These are phyloP conservation scores for Cornus kousa DNA, from an alignment of 148 eudicot genomes.

Conservation along the genomic window DNA sequence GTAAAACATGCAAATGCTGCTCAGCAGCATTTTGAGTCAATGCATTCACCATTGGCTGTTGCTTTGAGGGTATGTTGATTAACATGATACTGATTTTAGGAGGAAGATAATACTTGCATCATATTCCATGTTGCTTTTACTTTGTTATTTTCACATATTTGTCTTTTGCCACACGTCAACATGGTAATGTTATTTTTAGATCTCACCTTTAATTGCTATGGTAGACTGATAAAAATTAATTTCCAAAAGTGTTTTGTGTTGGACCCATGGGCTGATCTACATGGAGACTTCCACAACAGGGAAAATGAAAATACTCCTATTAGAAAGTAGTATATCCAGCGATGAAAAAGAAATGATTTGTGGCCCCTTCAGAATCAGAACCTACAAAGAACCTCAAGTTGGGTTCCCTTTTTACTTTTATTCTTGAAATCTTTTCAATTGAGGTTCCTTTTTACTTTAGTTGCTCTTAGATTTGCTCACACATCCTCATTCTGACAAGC, in stretches of 20 bases:
- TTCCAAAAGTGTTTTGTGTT: background rate
- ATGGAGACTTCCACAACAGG: too few species aligned
- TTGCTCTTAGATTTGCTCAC: too few species aligned
- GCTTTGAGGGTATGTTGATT: background rate
- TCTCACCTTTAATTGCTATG: background rate
- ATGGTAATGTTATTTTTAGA: background rate
- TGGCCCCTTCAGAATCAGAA: too few species aligned
- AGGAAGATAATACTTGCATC: background rate
- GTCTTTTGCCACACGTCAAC: background rate
- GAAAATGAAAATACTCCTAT: too few species aligned
- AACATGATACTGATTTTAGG: background rate
- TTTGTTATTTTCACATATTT: background rate
- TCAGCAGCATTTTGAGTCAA: background rate
- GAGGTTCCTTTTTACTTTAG: too few species aligned
- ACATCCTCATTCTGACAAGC: too few species aligned
- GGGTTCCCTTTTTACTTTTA: too few species aligned
- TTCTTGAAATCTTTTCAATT: too few species aligned
- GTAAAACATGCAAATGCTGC: background rate
- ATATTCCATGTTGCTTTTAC: background rate
- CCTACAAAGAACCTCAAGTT: too few species aligned
- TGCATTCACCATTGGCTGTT: slow-evolving; percentile 11
- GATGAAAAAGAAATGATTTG: too few species aligned
- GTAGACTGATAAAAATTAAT: background rate
- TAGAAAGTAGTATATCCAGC: too few species aligned
- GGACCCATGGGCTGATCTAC: background rate